Evolutionary conservation across 2,329 filamentous ascomycete species (phyloP), one percentile per base, ranked within the genome.

Genomic region (Penicillium paneum): DNA sequence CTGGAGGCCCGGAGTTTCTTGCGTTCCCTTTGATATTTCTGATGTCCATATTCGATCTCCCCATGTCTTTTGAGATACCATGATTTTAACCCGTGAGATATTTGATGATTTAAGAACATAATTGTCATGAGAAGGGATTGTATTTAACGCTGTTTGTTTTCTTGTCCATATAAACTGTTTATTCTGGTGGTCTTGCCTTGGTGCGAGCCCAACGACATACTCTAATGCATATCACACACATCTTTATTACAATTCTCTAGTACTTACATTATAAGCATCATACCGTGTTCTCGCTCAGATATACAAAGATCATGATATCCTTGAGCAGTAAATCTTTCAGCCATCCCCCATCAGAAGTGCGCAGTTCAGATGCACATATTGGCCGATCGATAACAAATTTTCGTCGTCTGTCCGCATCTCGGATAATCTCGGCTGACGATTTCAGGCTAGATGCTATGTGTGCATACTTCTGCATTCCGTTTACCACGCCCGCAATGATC

Each of bases 361-460:
- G 42, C 42, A 44, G 12, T 13, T 56, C 50, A 63, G 5, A 62
- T 38, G n/a, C 49, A 51, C 21, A 49, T 35, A 34, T 58, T 56
- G 8, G 54, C 38, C 11, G 68, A 65, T 31, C 61, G 60, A 40
- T 68, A 61, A 54, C 60, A 65, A 17, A 68, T 79, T 65, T 87
- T 62, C 89, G 79, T 61, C 89, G 82, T 64, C 85, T 82, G 70
- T 89, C 89, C 8, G 90, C 89, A 70, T 93, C 89, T 54, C 87
- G 85, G 67, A 93, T 83, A 56, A 93, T 91, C 67, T 93, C 89
- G 21, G 87, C 85, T n/a, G 87, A 86, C 46, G 93, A 77, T 61
- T 81, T 83, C 31, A 93, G 77, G 66, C 89, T 92, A 6, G 90
- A 90, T 3, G 90, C 89, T 31, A 94, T 77, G 61, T 87, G 83